Evolutionary conservation across 768 basidiomycete genomes (phyloP).

Genomic region (Mycena kentingensis): DNA sequence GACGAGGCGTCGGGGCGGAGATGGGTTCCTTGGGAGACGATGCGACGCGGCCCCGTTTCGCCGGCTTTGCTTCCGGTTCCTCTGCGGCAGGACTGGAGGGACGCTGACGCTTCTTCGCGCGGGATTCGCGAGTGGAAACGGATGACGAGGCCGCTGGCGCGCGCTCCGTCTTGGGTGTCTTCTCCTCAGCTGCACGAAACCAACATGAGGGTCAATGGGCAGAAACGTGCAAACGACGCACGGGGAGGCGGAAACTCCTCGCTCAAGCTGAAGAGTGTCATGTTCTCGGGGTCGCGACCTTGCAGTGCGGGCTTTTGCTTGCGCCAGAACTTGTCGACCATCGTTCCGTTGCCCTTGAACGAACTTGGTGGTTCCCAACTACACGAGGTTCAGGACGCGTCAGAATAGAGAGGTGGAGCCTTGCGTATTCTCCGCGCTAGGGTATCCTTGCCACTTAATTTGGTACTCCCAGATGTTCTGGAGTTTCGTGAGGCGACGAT

Average conservation of each 20-base stretch:
- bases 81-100: conserved; percentile 8
- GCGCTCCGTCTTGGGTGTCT: conserved; percentile 15
- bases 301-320: conserved; percentile 36
- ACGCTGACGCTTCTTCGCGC: conserved; percentile 21
- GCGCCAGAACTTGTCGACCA: conserved; percentile 55
- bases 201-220: neutral
- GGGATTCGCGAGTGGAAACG: conserved; percentile 11
- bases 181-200: conserved; percentile 19
- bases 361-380: conserved; percentile 73
- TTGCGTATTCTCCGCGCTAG: conserved; percentile 56
- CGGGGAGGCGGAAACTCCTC: conserved; percentile 59
- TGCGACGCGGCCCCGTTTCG: conserved; percentile 12
- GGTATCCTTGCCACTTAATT: conserved; percentile 74
- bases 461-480: no score
- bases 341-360: conserved; percentile 57
- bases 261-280: conserved; percentile 51
- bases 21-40: conserved; percentile 5
- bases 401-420: conserved; percentile 26
- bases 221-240: conserved; percentile 42
- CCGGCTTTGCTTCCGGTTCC: conserved; percentile 7
- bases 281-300: conserved; percentile 51
- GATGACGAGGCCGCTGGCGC: conserved; percentile 6
- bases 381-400: conserved; percentile 9
- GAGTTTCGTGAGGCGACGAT: no score
- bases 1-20: conserved; percentile 5